Conservation (phyloP, 148 eudicot species). For the Rhododendron ovatum region DNA sequence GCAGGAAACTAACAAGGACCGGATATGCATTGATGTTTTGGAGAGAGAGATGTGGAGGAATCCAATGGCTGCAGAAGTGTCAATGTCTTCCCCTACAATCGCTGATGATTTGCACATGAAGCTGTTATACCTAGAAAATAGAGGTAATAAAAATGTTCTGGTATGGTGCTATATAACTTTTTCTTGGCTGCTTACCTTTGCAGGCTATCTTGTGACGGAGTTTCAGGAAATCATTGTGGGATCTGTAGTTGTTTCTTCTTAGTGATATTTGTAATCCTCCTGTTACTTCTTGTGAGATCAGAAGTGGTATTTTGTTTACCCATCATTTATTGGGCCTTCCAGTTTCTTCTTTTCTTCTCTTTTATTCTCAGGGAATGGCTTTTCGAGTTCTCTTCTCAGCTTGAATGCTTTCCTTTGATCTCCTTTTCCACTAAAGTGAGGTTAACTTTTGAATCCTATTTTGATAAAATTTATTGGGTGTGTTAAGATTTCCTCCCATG, state of each 20-base stretch:
- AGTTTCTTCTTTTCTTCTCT: not conserved
- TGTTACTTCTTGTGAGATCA: not conserved
- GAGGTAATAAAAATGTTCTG: slow-evolving; percentile 30
- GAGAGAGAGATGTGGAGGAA: slow-evolving; percentile 43
- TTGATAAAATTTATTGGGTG: not conserved
- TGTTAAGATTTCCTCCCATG: not conserved
- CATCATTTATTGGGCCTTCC: not conserved
- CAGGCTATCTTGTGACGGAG: not conserved
- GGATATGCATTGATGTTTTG: slow-evolving; percentile 46
- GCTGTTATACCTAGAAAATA: slow-evolving; percentile 39
- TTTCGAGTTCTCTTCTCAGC: not conserved
- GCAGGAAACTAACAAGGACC: slow-evolving; percentile 37
- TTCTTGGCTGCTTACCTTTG: not conserved
- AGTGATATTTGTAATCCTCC: not conserved
- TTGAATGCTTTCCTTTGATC: not conserved
- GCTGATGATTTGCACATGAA: slow-evolving; percentile 46
- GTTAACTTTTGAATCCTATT: not conserved
- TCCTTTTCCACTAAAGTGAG: not conserved
- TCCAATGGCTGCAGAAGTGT: slow-evolving; percentile 26
- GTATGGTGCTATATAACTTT: not conserved
- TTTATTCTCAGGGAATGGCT: not conserved
- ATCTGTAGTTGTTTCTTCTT: not conserved
- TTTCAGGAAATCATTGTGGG: not conserved
- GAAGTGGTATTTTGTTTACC: not conserved
- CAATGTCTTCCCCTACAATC: slow-evolving; percentile 16